Evolutionary conservation across 1,284 basidiomycete species (phyloP), one percentile per base, ranked within the genome.

Genomic region (Mrakiaceae sp.): DNA sequence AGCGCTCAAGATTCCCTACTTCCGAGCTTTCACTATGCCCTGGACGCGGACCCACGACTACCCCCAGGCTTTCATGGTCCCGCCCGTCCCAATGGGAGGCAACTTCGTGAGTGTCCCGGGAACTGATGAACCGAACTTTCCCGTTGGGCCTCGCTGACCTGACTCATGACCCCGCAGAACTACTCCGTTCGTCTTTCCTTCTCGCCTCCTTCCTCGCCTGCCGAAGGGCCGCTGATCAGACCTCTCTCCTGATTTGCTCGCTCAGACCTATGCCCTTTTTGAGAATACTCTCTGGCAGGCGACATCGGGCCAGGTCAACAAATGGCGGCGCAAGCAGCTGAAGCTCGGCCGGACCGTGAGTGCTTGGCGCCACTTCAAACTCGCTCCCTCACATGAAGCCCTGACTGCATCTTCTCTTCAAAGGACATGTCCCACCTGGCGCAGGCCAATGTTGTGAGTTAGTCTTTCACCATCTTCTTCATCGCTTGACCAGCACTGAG

Each of bases 21-120:
- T 86, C 78, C 77, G 82, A 57, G 50, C 51, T 5, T 88, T 88
- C 74, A 87, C 87, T 27, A 89, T 89, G 87, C 86, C 84, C 7
- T 62, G 57, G 52, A 46, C 39, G 0, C 70, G 86, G 64, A 90
- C 87, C 0, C 74, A 77, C 0, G 79, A 82, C 55, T 86, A 85
- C 71, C 84, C 84, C 1, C 84, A 86, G 68, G 81, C 84, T 0
- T 79, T 79, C 67, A 79, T 81, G 63, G 81, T 82, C 1, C 81
- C 77, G 0, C 74, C 81, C 0, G 78, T 79, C 64, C 74, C 79
- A 68, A 74, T 75, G 74, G 76, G 70, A 6, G 72, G 74, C 0
- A 71, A 72, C 27, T 77, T 75, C 72, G 27, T 27, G 27, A 27
- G 27, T 27, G 27, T 27, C 0, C 27, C 27, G 27, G 27, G 27